Percentiles rank a stretch among this genome's conserved stretches.
Conservation (phyloP, 2,329 filamentous ascomycete species). For the Ophiostoma himal-ulmi region DNA sequence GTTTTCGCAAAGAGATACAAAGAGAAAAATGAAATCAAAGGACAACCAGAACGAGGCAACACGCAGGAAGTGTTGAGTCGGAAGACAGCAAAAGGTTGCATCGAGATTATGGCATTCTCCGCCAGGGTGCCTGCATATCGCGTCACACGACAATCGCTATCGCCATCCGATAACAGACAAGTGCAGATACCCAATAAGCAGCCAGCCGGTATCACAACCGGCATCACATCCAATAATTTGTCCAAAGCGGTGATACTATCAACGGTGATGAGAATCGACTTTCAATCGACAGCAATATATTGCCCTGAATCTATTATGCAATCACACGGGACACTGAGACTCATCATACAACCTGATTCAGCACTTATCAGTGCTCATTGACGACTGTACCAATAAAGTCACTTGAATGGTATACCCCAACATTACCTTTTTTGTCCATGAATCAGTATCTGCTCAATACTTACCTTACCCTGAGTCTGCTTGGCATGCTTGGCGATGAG, state of each 20-base stretch:
- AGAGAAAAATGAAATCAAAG: not conserved
- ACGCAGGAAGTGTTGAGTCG: too few relatives aligned
- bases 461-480: not conserved
- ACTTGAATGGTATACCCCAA: not conserved
- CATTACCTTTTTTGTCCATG: not conserved
- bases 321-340: not conserved
- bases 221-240: not conserved
- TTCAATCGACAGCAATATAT: not conserved
- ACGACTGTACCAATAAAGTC: not conserved
- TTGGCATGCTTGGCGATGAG: conserved; percentile 7
- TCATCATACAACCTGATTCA: not conserved
- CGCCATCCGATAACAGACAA: conserved; percentile 4
- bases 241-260: not conserved
- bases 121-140: conserved; percentile 8
- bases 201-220: not conserved
- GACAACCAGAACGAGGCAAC: not conserved
- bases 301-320: not conserved
- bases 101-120: not conserved
- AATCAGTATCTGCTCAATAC: not conserved
- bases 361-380: not conserved
- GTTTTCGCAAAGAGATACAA: not conserved
- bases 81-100: not conserved
- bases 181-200: conserved; percentile 4
- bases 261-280: not conserved
- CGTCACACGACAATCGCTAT: conserved; percentile 2